A percentile compares a stretch with the other conserved stretches of the same genome.
These are phyloP conservation scores for Fusarium burgessii DNA, from an alignment of 2,329 filamentous ascomycete genomes.

Conservation along the genomic window DNA sequence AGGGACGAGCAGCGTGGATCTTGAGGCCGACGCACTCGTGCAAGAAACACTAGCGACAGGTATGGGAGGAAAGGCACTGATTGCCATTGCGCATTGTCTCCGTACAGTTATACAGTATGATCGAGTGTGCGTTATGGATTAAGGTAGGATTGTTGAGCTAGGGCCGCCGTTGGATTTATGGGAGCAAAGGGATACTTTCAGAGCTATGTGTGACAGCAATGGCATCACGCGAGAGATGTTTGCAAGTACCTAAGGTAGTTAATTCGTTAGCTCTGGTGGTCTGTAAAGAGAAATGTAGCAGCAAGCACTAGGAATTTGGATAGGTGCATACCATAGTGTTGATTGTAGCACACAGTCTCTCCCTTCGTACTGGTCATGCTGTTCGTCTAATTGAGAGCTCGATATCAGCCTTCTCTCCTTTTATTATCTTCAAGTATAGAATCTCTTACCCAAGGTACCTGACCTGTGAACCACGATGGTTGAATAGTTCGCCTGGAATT, in stretches of 20 bases:
- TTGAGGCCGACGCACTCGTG: not conserved
- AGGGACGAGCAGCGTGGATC: not conserved
- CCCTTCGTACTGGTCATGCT: too few species aligned
- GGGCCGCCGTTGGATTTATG: not conserved
- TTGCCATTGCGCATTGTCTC: not conserved
- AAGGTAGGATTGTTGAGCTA: not conserved
- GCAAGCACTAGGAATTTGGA: too few species aligned
- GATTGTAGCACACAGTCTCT: not conserved
- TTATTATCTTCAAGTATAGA: too few species aligned
- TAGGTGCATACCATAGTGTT: not conserved
- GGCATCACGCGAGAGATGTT: not conserved
- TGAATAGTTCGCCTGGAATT: too few species aligned
- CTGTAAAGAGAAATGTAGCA: not conserved
- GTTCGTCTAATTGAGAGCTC: too few species aligned
- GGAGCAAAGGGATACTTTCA: not conserved
- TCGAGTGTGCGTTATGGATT: not conserved
- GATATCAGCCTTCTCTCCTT: too few species aligned
- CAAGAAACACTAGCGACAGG: slow-evolving; percentile 1
- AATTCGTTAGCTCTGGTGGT: not conserved
- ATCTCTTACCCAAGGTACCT: too few species aligned
- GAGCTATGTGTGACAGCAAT: not conserved
- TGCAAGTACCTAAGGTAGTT: not conserved
- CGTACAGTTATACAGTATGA: not conserved
- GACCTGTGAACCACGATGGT: too few species aligned
- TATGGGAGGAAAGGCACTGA: not conserved